Percentiles rank a stretch among this genome's conserved stretches.
Evolutionary conservation across 805 yeast species (phyloP).

Genomic region (Hanseniaspora nectarophila): DNA sequence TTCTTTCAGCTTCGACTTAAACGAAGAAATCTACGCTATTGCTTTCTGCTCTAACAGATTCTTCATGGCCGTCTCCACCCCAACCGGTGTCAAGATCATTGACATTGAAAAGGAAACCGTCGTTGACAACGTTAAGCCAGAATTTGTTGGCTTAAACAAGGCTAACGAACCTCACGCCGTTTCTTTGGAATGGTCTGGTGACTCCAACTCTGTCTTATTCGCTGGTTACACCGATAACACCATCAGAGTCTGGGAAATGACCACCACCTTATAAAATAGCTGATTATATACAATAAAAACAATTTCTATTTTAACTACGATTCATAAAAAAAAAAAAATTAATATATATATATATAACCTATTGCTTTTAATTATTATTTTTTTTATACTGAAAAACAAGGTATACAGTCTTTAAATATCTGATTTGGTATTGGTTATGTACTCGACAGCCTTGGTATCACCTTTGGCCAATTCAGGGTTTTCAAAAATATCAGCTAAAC

Average conservation of each 20-base stretch:
- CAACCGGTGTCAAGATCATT: constrained; percentile 95
- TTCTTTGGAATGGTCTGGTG: constrained; percentile 99
- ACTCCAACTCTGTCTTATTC: constrained; percentile 89
- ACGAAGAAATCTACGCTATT: constrained; percentile 94
- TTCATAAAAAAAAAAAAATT: background rate
- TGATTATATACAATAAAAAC: constrained; percentile 9
- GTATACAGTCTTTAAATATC: background rate
- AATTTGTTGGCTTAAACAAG: constrained; percentile 74
- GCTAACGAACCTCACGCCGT: constrained; percentile 97
- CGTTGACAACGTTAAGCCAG: constrained; percentile 97
- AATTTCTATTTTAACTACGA: constrained; percentile 10
- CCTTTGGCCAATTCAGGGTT: constrained; percentile 51
- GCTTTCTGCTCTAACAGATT: constrained; percentile 99
- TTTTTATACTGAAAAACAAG: background rate
- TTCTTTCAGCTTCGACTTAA: constrained; percentile 76
- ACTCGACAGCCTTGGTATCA: constrained; percentile 57
- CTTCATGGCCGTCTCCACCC: constrained; percentile 99
- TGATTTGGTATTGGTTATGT: constrained; percentile 31
- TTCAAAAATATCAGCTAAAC: constrained; percentile 69
- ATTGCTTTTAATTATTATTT: background rate
- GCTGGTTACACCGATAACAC: constrained; percentile 99
- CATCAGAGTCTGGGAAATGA: constrained; percentile 99
- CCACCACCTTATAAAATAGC: constrained; percentile 46
- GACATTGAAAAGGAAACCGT: constrained; percentile 88
- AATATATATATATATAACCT: no score